Base-by-base conservation (phyloP, 257 asterid genomes). In the Ehretia macrophylla region DNA sequence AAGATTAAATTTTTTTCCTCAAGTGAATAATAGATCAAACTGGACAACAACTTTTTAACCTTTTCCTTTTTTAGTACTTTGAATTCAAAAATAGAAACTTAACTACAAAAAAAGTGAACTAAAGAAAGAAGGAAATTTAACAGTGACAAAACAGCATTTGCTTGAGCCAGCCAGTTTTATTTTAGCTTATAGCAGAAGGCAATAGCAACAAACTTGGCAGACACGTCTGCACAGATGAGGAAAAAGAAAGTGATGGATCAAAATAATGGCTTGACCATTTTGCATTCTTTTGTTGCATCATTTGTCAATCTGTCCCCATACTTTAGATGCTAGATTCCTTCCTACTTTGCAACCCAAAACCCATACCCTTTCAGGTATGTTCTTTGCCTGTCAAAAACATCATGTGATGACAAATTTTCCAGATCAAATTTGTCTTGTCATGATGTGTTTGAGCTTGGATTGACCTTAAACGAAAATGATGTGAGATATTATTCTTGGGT, bases 171-270 rank as follows among this genome's bases (percentile, higher is more conserved):
- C 35, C 3, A 27, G 35, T 27, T 27, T 1, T 1, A 1, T 27
- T 47, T 53, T 0, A 19, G 64, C 62, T 35, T 58, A 45, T 58
- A 54, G 51, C 54, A 58, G 52, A 52, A 68, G 75, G 70, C 59
- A 59, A 39, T 16, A 65, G 62, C 1, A 58, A 44, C 17, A 35
- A 45, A 46, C n/a, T 58, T 6, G 55, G 10, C 37, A 47, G n/a
- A 21, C 38, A 56, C 4, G 19, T 47, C 51, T 47, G 20, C 10
- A 4, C 16, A 35, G 8, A 62, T 35, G 51, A 37, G 9, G 57
- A 62, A 38, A 62, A 21, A 10, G 69, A 64, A 53, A 59, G 60
- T 45, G 70, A 65, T 64, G n/a, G 37, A 69, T 38, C 69, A 62
- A 54, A 20, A 51, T 39, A 11, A 11, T 64, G 35, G 16, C 21